Evolutionary conservation across 768 basidiomycete genomes (phyloP).

Genomic region (Coprinellus micaceus): DNA sequence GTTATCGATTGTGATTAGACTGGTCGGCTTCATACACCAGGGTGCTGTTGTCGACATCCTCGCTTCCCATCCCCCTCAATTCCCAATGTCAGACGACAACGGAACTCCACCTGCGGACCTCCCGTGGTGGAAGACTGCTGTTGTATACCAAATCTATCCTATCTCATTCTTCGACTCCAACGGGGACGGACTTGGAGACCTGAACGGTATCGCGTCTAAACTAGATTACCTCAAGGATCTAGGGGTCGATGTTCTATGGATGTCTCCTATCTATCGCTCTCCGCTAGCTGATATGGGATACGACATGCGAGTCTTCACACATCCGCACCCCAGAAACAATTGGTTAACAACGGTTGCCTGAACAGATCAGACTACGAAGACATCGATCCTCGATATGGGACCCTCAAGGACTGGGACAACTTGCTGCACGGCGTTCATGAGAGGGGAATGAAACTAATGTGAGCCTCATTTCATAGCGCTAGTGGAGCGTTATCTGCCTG

Average conservation of each 20-base stretch:
- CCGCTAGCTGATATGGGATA: conserved; percentile 74
- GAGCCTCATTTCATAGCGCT: conserved; percentile 16
- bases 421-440: conserved; percentile 52
- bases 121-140: conserved; percentile 56
- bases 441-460: conserved; percentile 71
- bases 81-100: neutral
- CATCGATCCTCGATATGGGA: conserved; percentile 64
- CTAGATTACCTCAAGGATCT: conserved; percentile 67
- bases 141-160: conserved; percentile 70
- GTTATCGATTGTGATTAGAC: too few relatives aligned
- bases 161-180: conserved; percentile 70
- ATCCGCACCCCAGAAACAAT: neutral
- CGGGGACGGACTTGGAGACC: conserved; percentile 66
- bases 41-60: too few relatives aligned
- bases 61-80: neutral
- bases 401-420: conserved; percentile 55
- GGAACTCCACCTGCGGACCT: neutral
- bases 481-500: neutral
- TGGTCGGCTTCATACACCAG: too few relatives aligned
- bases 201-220: conserved; percentile 61
- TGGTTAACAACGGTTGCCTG: too few relatives aligned
- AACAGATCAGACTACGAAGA: conserved; percentile 60
- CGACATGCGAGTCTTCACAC: conserved; percentile 47
- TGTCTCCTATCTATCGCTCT: conserved; percentile 66
- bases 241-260: conserved; percentile 67